A percentile compares a stretch with the other conserved stretches of the same genome.
These are phyloP conservation scores for Mortierella polycephala DNA, from an alignment of 371 early-diverging fungal species.

Conservation along the genomic window DNA sequence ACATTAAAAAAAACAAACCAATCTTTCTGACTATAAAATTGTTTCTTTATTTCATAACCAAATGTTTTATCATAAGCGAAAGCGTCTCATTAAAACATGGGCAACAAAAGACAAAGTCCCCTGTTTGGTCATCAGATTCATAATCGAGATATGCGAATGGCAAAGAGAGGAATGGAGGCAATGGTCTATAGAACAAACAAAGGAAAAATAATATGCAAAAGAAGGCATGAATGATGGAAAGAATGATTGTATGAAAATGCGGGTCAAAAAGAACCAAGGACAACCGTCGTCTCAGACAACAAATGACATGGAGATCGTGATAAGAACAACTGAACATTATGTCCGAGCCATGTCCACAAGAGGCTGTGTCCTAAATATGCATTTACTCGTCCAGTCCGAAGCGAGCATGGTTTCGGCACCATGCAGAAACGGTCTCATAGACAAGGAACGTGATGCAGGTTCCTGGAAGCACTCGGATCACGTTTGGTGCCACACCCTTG, in stretches of 20 bases:
- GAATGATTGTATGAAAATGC: background rate
- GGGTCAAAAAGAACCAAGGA: background rate
- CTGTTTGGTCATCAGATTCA: background rate
- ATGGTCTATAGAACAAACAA: constrained; percentile 2
- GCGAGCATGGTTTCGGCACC: constrained; percentile 69
- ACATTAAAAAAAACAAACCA: too few relatives aligned
- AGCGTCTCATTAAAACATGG: too few relatives aligned
- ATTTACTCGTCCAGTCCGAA: constrained; percentile 32
- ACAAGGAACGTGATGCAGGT: constrained; percentile 95
- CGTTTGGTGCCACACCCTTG: constrained; percentile 92
- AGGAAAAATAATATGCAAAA: background rate
- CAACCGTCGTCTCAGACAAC: too few relatives aligned
- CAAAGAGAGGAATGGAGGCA: background rate
- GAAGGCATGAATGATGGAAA: background rate
- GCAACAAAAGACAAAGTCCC: too few relatives aligned
- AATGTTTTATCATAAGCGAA: too few relatives aligned
- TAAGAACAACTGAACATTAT: background rate
- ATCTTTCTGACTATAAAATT: too few relatives aligned
- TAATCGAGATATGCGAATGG: background rate
- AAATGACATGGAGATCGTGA: background rate
- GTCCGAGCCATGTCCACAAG: background rate
- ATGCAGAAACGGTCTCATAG: constrained; percentile 88
- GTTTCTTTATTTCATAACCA: too few relatives aligned
- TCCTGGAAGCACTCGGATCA: constrained; percentile 93
- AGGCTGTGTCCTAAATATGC: background rate